phyloP scores from a whole-genome alignment of 176 grass and related monocot genomes.

The Microstegium vimineum region DNA sequence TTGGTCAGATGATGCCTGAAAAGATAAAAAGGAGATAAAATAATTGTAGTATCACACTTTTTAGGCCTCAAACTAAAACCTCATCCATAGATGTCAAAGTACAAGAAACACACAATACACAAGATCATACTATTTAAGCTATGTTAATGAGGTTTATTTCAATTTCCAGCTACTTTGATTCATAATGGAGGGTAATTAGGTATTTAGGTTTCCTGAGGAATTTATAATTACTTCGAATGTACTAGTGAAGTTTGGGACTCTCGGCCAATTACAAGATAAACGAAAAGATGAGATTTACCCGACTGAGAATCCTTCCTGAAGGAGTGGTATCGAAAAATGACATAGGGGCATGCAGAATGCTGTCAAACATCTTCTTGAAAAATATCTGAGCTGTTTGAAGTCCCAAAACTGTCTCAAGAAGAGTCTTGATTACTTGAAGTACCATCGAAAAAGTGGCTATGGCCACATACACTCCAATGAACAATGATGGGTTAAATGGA shows the following conservation, averaged over 20 bases:
- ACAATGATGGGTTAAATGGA: conserved; percentile 58
- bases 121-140: not conserved
- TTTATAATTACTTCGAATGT: not conserved
- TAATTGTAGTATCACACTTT: not conserved
- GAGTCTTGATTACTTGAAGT: conserved; percentile 54
- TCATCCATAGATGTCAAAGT: not conserved
- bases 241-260: not conserved
- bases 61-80: not conserved
- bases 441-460: conserved; percentile 62
- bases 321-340: conserved; percentile 96
- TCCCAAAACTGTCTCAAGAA: conserved; percentile 69
- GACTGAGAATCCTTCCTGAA: conserved; percentile 95
- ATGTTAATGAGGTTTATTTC: not conserved
- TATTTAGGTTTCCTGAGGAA: not conserved
- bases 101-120: not conserved
- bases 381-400: conserved; percentile 87
- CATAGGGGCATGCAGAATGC: conserved; percentile 90
- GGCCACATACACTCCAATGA: conserved; percentile 67
- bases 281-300: conserved; percentile 43
- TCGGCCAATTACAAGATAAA: not conserved
- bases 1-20: conserved; percentile 97
- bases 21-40: not conserved
- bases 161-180: not conserved
- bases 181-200: not conserved
- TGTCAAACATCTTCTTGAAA: conserved; percentile 88